Percentiles rank a stretch among this genome's conserved stretches.
Conservation (phyloP, 257 asterid genomes). For the Penstemon newberryi region DNA sequence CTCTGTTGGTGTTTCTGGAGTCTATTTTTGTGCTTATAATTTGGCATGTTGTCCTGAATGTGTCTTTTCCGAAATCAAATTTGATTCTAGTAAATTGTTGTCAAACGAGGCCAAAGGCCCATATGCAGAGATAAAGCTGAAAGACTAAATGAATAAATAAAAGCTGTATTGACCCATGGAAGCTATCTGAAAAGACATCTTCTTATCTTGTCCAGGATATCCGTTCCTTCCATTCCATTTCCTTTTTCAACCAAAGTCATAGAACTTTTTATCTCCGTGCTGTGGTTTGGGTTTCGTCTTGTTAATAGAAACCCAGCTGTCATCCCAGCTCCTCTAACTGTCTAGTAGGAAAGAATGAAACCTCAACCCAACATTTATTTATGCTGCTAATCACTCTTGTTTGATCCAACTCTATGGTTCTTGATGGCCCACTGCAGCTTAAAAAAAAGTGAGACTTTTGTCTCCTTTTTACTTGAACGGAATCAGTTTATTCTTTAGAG, state of each 20-base stretch:
- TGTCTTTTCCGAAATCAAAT: background rate
- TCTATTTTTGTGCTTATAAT: background rate
- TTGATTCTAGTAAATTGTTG: slow-evolving; percentile 4
- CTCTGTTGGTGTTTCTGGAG: slow-evolving; percentile 8
- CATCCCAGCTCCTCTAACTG: slow-evolving; percentile 7
- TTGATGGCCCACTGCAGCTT: too few species aligned
- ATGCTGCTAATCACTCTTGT: slow-evolving; percentile 5
- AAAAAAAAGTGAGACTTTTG: too few species aligned
- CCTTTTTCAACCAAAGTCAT: background rate
- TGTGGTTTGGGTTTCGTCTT: background rate
- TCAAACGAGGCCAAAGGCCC: slow-evolving; percentile 6
- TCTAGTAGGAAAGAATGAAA: background rate
- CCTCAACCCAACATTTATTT: background rate
- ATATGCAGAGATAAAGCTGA: background rate
- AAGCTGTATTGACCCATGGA: background rate
- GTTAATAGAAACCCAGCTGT: background rate
- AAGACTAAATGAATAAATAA: background rate
- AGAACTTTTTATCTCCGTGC: background rate
- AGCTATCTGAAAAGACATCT: slow-evolving; percentile 4
- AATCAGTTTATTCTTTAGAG: background rate
- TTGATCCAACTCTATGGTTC: background rate
- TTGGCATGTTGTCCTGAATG: background rate
- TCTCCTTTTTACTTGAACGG: background rate
- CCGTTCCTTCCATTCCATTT: background rate
- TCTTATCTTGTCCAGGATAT: slow-evolving; percentile 1